A percentile compares a stretch with the other conserved stretches of the same genome.
Evolutionary conservation across 1,284 basidiomycete genomes (phyloP).

Genomic region (Malassezia caprae): DNA sequence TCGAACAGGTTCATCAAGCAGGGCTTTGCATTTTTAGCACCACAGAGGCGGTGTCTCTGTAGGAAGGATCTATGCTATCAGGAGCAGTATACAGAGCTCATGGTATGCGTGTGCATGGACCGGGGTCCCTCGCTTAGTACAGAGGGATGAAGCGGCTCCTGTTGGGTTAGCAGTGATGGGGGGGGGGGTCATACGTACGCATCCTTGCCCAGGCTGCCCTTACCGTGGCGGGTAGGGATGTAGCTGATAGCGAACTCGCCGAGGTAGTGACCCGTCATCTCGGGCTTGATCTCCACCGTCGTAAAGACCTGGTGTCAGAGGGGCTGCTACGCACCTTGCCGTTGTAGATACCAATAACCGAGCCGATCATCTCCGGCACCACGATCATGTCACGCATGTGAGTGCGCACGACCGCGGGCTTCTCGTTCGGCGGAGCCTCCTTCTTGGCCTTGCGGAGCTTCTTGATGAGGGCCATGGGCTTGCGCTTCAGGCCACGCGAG

Average conservation of each 20-base stretch:
- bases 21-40: not conserved
- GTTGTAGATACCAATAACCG: constrained; percentile 61
- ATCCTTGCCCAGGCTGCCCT: constrained; percentile 20
- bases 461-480: constrained; percentile 97
- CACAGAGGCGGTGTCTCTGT: not conserved
- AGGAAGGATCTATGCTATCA: constrained; percentile 8
- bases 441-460: constrained; percentile 99
- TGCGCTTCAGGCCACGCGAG: constrained; percentile 96
- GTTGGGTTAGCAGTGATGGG: constrained; percentile 6
- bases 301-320: constrained; percentile 25
- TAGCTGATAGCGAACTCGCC: constrained; percentile 71
- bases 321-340: constrained; percentile 63
- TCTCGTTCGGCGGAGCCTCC: constrained; percentile 94
- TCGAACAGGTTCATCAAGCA: not conserved
- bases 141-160: constrained; percentile 21
- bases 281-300: constrained; percentile 72
- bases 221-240: constrained; percentile 95
- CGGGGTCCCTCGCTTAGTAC: constrained; percentile 14
- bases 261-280: constrained; percentile 99
- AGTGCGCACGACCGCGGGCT: constrained; percentile 96
- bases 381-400: constrained; percentile 99
- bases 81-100: not conserved
- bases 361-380: constrained; percentile 99
- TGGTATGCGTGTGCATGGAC: constrained; percentile 3
- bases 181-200: constrained; percentile 11